phyloP scores from a whole-genome alignment of 306 rosid genomes.

The Betula pendula region DNA sequence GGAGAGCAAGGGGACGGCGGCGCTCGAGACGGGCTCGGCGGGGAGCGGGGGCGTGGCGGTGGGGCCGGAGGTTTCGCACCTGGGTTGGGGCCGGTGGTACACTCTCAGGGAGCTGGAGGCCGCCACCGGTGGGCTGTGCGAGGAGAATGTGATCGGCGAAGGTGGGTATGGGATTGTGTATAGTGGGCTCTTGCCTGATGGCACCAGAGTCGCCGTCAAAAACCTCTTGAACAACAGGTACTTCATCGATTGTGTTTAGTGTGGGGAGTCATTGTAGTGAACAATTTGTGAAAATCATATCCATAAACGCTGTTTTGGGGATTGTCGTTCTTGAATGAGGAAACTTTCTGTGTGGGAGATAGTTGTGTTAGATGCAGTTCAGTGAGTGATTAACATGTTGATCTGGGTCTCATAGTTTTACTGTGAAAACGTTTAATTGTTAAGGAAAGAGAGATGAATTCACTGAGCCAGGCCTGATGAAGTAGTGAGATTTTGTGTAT shows the following conservation, averaged over 20 bases:
- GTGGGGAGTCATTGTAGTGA: not conserved
- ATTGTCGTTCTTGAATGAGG: not conserved
- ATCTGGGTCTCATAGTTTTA: constrained; percentile 2
- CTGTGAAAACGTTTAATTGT: not conserved
- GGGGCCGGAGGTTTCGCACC: constrained; percentile 93
- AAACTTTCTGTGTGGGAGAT: constrained; percentile 11
- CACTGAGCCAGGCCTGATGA: not conserved
- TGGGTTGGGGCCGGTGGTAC: constrained; percentile 98
- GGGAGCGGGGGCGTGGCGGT: constrained; percentile 51
- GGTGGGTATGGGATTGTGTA: constrained; percentile 98
- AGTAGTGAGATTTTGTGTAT: not conserved
- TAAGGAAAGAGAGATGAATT: not conserved
- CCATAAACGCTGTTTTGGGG: not conserved
- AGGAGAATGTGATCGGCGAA: constrained; percentile 88
- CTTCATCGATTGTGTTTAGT: constrained; percentile 1
- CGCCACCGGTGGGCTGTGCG: constrained; percentile 76
- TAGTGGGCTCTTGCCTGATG: constrained; percentile 68
- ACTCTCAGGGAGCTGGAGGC: constrained; percentile 91
- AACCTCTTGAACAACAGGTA: constrained; percentile 95
- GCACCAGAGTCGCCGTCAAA: constrained; percentile 79
- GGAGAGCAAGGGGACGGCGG: constrained; percentile 64
- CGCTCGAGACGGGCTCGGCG: constrained; percentile 44
- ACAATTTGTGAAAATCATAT: not conserved
- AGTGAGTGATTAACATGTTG: not conserved
- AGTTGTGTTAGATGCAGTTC: constrained; percentile 3